Evolutionary conservation across 345 rosid species (phyloP), one percentile per base, ranked within the genome.

Genomic region (Salix suchowensis): DNA sequence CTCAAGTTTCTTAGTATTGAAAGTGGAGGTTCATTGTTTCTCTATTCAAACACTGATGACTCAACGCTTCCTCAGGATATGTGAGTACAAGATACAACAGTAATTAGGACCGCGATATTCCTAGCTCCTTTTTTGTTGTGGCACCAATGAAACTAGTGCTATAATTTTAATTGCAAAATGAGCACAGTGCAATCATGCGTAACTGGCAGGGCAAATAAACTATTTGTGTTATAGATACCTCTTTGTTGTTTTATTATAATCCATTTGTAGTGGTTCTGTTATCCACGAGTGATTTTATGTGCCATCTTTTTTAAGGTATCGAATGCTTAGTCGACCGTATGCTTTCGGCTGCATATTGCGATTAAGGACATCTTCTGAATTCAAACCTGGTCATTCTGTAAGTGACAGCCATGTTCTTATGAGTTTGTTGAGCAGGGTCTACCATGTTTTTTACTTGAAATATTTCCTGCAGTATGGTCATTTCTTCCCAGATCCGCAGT

Each of bases 61-160:
- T 96, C 97, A 30, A 93, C 99, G 24, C 97, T 96, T 86, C 99
- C 99, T 82, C 99, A 92, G 89, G 99, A 96, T 87, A 93, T 96
- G 99, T 93, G 82, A 92, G 98, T 88, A 76, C 73, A 48, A 67
- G 66, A 67, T 70, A 4, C 68, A 55, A 21, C 23, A 28, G 68
- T 18, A 42, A 19, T 68, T 68, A 8, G 14, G n/a, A 13, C 9
- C 30, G 3, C 10, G 28, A 23, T 58, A 58, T 23, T 0, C 32
- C 4, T 55, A 67, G 30, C 40, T 65, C 16, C 75, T 30, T 64
- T 70, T 37, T 36, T 55, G 50, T 19, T 10, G 60, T 55, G n/a
- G 24, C 54, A 15, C 50, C 40, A 50, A 34, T 34, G 64, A 65
- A 66, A 75, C 37, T 66, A 21, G 46, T 58, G 37, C 13, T 23